These are phyloP conservation scores for Coemansia sp. DNA, from an alignment of 192 early-diverging fungal genomes.

Conservation along the genomic window DNA sequence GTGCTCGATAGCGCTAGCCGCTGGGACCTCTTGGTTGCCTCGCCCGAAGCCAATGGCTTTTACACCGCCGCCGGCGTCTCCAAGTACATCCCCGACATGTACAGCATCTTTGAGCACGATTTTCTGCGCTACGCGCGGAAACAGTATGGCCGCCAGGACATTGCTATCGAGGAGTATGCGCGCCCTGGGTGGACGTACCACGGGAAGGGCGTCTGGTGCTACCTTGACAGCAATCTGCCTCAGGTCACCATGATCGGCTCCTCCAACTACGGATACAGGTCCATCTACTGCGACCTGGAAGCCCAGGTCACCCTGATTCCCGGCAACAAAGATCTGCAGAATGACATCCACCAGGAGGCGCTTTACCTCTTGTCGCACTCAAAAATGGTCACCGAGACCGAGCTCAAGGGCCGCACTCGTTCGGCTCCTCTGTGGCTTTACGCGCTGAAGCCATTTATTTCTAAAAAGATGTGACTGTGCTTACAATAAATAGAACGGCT, in stretches of 20 bases:
- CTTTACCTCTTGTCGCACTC: slow-evolving; percentile 32
- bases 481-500: too few relatives aligned
- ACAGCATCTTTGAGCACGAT: slow-evolving; percentile 78
- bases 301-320: slow-evolving; percentile 80
- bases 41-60: slow-evolving; percentile 95
- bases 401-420: slow-evolving; percentile 26
- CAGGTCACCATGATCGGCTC: slow-evolving; percentile 85
- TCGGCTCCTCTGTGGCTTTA: slow-evolving; percentile 46
- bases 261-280: slow-evolving; percentile 90
- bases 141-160: slow-evolving; percentile 37
- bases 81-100: slow-evolving; percentile 83
- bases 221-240: slow-evolving; percentile 60
- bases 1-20: slow-evolving; percentile 61
- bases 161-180: slow-evolving; percentile 76
- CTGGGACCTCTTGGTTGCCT: slow-evolving; percentile 76
- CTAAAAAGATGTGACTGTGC: slow-evolving; percentile 40
- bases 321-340: slow-evolving; percentile 58
- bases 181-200: slow-evolving; percentile 92
- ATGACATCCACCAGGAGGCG: slow-evolving; percentile 55
- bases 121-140: slow-evolving; percentile 60
- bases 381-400: slow-evolving; percentile 27
- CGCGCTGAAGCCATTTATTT: slow-evolving; percentile 43
- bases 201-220: slow-evolving; percentile 88
- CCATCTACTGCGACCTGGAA: slow-evolving; percentile 88
- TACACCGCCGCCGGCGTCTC: slow-evolving; percentile 82